These are phyloP conservation scores for Cryptosporidium andersoni DNA, from an alignment of 169 alveolate genomes.

Conservation along the genomic window DNA sequence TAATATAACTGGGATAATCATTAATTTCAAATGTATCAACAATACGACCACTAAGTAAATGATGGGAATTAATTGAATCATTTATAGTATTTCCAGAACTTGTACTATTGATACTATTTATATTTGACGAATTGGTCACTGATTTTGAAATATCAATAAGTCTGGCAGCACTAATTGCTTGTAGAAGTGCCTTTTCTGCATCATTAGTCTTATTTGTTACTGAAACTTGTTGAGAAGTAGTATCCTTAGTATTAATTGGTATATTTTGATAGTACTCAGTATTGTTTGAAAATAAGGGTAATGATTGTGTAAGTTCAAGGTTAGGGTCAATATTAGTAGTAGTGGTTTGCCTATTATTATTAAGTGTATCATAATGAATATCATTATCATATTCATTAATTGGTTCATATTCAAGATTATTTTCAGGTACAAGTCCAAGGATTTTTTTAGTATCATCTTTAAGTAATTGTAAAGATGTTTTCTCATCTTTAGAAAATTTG, in stretches of 20 bases:
- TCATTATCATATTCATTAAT: not conserved
- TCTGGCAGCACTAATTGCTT: constrained; percentile 22
- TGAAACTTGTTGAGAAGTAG: not conserved
- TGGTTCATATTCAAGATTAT: constrained; percentile 21
- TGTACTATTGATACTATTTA: constrained; percentile 1
- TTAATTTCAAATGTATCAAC: constrained; percentile 89
- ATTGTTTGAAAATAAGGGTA: not conserved
- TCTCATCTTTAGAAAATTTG: constrained; percentile 62
- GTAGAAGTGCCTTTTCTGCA: constrained; percentile 62
- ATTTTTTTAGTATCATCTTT: constrained; percentile 69
- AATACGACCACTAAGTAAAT: constrained; percentile 76
- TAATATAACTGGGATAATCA: constrained; percentile 89
- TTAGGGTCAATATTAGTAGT: not conserved
- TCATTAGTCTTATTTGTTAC: constrained; percentile 17
- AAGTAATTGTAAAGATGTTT: constrained; percentile 49
- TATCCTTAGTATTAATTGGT: not conserved
- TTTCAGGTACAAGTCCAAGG: constrained; percentile 66
- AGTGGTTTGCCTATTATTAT: not conserved
- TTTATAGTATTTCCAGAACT: constrained; percentile 3
- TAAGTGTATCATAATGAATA: not conserved
- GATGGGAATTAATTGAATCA: constrained; percentile 41
- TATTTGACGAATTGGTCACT: constrained; percentile 1
- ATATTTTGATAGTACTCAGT: not conserved
- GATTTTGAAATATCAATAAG: not conserved
- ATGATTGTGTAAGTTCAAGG: not conserved